These are phyloP conservation scores for Clonostachys chloroleuca DNA, from an alignment of 2,329 filamentous ascomycete species.

Conservation along the genomic window DNA sequence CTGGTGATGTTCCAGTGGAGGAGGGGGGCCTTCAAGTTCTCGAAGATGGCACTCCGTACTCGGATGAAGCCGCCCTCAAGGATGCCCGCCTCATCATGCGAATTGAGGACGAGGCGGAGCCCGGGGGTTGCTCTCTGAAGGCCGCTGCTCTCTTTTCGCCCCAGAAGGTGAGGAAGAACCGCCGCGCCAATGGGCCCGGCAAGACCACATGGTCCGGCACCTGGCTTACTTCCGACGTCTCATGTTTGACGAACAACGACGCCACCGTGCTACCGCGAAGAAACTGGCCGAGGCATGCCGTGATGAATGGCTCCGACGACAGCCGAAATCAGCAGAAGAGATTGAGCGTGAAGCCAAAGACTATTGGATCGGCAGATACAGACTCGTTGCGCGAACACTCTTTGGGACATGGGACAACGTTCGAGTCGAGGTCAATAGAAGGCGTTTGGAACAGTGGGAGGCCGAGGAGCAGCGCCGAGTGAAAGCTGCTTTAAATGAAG, in stretches of 20 bases:
- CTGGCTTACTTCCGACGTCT: slow-evolving; percentile 76
- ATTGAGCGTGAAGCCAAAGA: slow-evolving; percentile 73
- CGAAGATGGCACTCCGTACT: slow-evolving; percentile 53
- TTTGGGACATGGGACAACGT: slow-evolving; percentile 62
- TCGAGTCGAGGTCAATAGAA: slow-evolving; percentile 54
- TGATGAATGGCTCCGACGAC: slow-evolving; percentile 69
- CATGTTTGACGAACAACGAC: slow-evolving; percentile 72
- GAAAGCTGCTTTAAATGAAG: slow-evolving; percentile 68
- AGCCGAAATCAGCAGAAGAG: slow-evolving; percentile 75
- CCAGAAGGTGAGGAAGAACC: slow-evolving; percentile 72
- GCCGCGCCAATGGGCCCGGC: slow-evolving; percentile 76
- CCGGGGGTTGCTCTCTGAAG: slow-evolving; percentile 72
- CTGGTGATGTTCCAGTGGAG: slow-evolving; percentile 46
- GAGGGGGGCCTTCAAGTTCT: slow-evolving; percentile 50
- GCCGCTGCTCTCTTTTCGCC: slow-evolving; percentile 66
- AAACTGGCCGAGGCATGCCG: slow-evolving; percentile 73
- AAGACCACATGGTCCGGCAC: slow-evolving; percentile 79
- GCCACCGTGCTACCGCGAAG: slow-evolving; percentile 75
- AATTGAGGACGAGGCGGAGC: slow-evolving; percentile 68
- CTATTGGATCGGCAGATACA: slow-evolving; percentile 64
- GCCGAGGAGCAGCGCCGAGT: slow-evolving; percentile 59
- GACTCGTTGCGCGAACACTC: slow-evolving; percentile 58
- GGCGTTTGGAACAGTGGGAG: slow-evolving; percentile 58
- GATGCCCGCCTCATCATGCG: slow-evolving; percentile 68
- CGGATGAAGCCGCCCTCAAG: slow-evolving; percentile 55